phyloP scores from a whole-genome alignment of 805 yeast genomes.

The Candida sonorensis region DNA sequence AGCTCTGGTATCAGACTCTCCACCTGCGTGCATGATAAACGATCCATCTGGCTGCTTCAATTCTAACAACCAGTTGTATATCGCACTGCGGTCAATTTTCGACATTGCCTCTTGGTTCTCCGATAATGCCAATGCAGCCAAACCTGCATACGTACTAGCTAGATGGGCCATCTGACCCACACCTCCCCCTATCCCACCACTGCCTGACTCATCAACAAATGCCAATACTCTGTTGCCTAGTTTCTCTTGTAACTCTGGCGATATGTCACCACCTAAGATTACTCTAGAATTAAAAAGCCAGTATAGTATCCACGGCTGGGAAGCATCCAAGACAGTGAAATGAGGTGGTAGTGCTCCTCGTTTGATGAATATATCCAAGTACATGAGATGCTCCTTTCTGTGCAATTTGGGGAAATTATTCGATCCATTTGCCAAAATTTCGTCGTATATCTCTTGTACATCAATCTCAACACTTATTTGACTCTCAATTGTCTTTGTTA shows the following conservation, averaged over 20 bases:
- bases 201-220: conserved; percentile 22
- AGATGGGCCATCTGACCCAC: conserved; percentile 72
- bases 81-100: conserved; percentile 35
- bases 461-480: conserved; percentile 34
- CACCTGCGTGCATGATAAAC: conserved; percentile 65
- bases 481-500: conserved; percentile 30
- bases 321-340: conserved; percentile 66
- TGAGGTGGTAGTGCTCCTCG: conserved; percentile 41
- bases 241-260: conserved; percentile 11
- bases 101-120: conserved; percentile 35
- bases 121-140: conserved; percentile 52
- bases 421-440: conserved; percentile 23
- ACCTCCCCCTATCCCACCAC: conserved; percentile 87
- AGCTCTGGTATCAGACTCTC: conserved; percentile 83
- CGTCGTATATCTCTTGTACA: conserved; percentile 26
- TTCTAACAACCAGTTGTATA: conserved; percentile 58
- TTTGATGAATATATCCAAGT: conserved; percentile 33
- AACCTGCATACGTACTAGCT: conserved; percentile 78
- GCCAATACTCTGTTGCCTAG: conserved; percentile 24
- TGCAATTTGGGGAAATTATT: conserved; percentile 23
- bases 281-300: conserved; percentile 65
- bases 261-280: conserved; percentile 32
- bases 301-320: conserved; percentile 86
- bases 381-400: conserved; percentile 35
- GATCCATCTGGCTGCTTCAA: conserved; percentile 70